Base-by-base conservation (phyloP, 1,284 basidiomycete genomes). In the Leccinum angustisporum region DNA sequence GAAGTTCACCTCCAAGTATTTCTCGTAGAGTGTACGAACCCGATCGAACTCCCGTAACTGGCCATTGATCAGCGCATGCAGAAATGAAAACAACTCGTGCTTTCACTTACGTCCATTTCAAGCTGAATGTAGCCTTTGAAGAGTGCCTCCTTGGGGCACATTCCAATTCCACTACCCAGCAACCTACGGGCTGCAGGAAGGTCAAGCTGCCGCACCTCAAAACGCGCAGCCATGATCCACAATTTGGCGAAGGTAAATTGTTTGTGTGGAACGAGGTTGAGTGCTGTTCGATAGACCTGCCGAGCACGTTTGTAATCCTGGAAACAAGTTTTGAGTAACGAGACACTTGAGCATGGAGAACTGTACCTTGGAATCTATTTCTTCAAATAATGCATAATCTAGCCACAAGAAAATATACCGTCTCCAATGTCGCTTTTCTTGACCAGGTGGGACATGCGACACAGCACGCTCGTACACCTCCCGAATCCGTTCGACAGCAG, bases 351-450 rank as follows among this genome's bases (percentile, higher is more conserved):
- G n/a, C 11, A 27, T 40, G 46, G 25, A 34, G 14, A 10, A 51
- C 64, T 75, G 51, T 66, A 91, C 92, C 84, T 93, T 92, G 0
- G 90, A 91, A 65, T 98, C 97, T 53, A 95, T 89, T 78, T 99
- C 97, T 77, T 99, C 97, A 68, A 99, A 99, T 33, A 98, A 78
- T 0, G 97, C 96, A 77, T 99, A 99, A 74, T 95, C 88, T 51
- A 98, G 76, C 96, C 96, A 98, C 27, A 98, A 74, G 81, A 97
- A 98, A 65, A 99, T 96, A 75, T 99, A 99, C 65, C 97, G 80
- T 71, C 97, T 81, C 95, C 95, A 98, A 78, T 93, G 91, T 52
- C 95, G 81, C 77, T 95, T 96, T 72, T 95, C 92, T 16, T 80
- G 82, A 13, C 90, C 91, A 1, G 96, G 95, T 6, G 97, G 97